Conservation (phyloP, 202 grass and related monocot genomes). For the Schoenoplectus triqueter region DNA sequence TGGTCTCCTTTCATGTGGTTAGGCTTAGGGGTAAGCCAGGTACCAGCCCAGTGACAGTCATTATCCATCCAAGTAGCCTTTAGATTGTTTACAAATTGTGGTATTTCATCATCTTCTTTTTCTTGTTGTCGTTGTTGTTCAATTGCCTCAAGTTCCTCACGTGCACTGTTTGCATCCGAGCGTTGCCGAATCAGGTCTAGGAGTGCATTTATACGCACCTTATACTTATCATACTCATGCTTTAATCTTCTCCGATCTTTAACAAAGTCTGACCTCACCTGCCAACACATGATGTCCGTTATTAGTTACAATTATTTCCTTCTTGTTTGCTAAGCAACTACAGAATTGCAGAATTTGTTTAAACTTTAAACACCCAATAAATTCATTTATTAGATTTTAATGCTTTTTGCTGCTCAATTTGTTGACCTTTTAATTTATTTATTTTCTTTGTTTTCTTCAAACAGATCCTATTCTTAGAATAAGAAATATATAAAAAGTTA, state of each 20-base stretch:
- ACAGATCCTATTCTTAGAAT: not conserved
- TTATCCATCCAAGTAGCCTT: constrained; percentile 63
- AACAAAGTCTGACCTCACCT: constrained; percentile 38
- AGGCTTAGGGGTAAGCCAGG: constrained; percentile 57
- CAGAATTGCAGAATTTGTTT: not conserved
- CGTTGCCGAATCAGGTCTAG: constrained; percentile 36
- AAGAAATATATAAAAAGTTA: not conserved
- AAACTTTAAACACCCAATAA: not conserved
- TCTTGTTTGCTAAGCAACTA: not conserved
- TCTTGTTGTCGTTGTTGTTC: constrained; percentile 30
- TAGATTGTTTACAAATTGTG: constrained; percentile 7
- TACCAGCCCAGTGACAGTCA: constrained; percentile 62
- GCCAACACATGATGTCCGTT: not conserved
- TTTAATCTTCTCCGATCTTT: constrained; percentile 42
- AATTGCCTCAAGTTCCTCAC: constrained; percentile 32
- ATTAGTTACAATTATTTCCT: not conserved
- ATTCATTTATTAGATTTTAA: not conserved
- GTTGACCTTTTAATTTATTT: not conserved
- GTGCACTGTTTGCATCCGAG: constrained; percentile 36
- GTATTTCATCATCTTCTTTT: constrained; percentile 38
- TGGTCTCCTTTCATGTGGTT: constrained; percentile 82
- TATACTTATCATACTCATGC: constrained; percentile 36
- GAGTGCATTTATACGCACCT: constrained; percentile 43
- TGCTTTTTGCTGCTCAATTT: not conserved
- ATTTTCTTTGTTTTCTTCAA: not conserved